Conservation (phyloP, 805 yeast species). For the Trichomonascus vanleenenianus region DNA sequence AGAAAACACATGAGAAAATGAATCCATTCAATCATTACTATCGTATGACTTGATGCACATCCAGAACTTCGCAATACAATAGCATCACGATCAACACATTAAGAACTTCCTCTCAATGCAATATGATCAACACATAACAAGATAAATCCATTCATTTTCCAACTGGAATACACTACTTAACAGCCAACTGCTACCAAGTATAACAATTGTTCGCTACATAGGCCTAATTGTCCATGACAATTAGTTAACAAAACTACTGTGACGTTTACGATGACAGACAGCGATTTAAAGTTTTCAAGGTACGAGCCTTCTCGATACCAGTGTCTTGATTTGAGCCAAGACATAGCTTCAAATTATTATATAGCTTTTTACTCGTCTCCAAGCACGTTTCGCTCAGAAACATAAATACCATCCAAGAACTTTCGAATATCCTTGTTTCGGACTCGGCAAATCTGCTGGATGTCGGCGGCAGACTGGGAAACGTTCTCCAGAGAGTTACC, state of each 20-base stretch:
- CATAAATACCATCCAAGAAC: constrained; percentile 99
- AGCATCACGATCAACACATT: too few species aligned
- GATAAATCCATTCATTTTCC: too few species aligned
- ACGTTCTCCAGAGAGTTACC: constrained; percentile 98
- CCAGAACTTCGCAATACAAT: too few species aligned
- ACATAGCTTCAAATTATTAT: constrained; percentile 11
- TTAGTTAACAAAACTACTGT: neutral
- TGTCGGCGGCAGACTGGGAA: constrained; percentile 97
- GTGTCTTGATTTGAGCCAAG: constrained; percentile 5
- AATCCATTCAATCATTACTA: too few species aligned
- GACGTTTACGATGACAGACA: too few species aligned
- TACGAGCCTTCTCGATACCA: constrained; percentile 4
- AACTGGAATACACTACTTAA: too few species aligned
- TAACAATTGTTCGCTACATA: too few species aligned
- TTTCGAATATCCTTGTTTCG: constrained; percentile 99
- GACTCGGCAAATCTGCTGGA: constrained; percentile 96
- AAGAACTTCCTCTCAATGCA: too few species aligned
- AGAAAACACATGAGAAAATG: too few species aligned
- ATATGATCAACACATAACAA: too few species aligned
- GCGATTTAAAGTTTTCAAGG: neutral
- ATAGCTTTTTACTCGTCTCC: constrained; percentile 38
- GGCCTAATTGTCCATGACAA: neutral
- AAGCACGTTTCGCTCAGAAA: constrained; percentile 84
- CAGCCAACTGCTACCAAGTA: too few species aligned
- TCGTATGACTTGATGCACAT: too few species aligned